Evolutionary conservation across 2,329 filamentous ascomycete genomes (phyloP).

Genomic region (Lizonia empirigonia): DNA sequence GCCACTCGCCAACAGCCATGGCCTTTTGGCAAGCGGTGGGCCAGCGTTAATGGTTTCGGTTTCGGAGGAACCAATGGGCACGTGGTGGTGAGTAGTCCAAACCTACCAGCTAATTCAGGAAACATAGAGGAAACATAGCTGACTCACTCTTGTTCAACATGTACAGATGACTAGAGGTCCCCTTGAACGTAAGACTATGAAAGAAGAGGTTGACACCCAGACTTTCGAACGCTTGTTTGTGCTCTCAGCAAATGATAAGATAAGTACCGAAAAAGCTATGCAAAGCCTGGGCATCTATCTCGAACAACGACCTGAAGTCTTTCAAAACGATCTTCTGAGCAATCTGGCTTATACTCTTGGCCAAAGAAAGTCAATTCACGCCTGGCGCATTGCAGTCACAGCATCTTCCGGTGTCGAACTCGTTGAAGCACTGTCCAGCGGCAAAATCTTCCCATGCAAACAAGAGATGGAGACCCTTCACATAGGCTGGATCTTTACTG

Average conservation of each 20-base stretch:
- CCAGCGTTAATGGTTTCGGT: conserved; percentile 55
- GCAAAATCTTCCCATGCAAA: not conserved
- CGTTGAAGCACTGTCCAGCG: conserved; percentile 1
- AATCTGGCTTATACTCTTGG: conserved; percentile 18
- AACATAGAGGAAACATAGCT: not conserved
- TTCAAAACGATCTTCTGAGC: conserved; percentile 11
- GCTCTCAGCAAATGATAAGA: conserved; percentile 18
- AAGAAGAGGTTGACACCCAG: conserved; percentile 28
- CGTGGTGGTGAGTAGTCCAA: conserved; percentile 6
- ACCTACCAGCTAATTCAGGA: not conserved
- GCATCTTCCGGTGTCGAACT: conserved; percentile 2
- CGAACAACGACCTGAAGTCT: conserved; percentile 8
- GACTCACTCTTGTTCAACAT: conserved; percentile 34
- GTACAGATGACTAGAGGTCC: conserved; percentile 33
- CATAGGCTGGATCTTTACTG: conserved; percentile 32
- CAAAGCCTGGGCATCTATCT: not conserved
- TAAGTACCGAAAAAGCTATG: conserved; percentile 2
- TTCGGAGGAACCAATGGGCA: conserved; percentile 22
- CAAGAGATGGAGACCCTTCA: not conserved
- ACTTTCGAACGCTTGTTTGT: conserved; percentile 16
- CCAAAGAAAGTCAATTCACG: conserved; percentile 8
- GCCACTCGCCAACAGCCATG: conserved; percentile 17
- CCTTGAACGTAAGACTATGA: conserved; percentile 29
- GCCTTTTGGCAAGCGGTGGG: conserved; percentile 41
- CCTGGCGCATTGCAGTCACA: conserved; percentile 6